phyloP scores from a whole-genome alignment of 345 rosid species.

The Hirschfeldia incana region DNA sequence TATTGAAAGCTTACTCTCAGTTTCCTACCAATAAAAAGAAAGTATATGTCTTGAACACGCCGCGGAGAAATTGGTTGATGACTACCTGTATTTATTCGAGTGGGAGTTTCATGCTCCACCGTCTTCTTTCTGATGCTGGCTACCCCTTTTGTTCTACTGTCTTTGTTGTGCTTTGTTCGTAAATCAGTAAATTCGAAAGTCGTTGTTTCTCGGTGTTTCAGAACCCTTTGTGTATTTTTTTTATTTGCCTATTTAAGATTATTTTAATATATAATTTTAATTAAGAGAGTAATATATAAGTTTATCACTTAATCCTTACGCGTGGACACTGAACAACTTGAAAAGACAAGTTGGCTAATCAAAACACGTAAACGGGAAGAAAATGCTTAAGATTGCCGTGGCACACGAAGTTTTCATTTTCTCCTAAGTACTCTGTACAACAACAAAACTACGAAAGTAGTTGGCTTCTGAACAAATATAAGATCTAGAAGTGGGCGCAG shows the following conservation, averaged over 20 bases:
- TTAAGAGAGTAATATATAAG: background rate
- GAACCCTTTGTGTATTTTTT: background rate
- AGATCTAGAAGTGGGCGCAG: background rate
- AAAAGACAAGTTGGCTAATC: conserved; percentile 27
- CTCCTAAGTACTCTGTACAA: background rate
- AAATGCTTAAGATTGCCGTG: conserved; percentile 18
- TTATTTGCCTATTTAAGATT: background rate
- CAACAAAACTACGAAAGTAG: background rate
- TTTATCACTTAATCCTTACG: background rate
- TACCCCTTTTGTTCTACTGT: too few species aligned
- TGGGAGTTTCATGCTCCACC: background rate
- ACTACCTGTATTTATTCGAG: background rate
- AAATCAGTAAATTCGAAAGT: too few species aligned
- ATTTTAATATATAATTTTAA: too few species aligned
- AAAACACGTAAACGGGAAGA: conserved; percentile 16
- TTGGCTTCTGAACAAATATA: conserved; percentile 19
- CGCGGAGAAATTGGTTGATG: background rate
- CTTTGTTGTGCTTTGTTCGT: background rate
- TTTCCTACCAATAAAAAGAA: too few species aligned
- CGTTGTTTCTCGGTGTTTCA: background rate
- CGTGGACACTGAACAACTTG: conserved; percentile 19
- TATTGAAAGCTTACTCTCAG: too few species aligned
- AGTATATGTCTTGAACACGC: background rate
- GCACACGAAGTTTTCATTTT: background rate
- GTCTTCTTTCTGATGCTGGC: background rate